phyloP scores from a whole-genome alignment of 2,329 filamentous ascomycete species.

The Alternaria burnsii region DNA sequence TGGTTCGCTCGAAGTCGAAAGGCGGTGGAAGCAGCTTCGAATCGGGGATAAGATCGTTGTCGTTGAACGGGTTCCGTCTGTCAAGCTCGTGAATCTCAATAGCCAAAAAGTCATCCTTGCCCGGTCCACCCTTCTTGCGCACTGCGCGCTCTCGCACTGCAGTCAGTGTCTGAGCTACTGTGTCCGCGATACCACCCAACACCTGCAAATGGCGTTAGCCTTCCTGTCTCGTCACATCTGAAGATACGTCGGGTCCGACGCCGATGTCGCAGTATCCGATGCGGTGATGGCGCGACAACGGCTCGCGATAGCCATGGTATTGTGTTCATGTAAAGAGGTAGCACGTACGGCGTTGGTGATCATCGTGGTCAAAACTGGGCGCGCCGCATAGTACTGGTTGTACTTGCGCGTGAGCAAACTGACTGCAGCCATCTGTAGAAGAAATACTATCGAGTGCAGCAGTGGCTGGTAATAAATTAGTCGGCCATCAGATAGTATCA shows the following conservation, averaged over 20 bases:
- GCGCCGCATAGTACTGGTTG: conserved; percentile 91
- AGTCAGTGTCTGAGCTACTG: conserved; percentile 91
- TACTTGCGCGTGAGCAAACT: conserved; percentile 85
- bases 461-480: conserved; percentile 71
- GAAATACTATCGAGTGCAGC: conserved; percentile 81
- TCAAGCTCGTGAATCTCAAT: conserved; percentile 92
- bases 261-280: background rate
- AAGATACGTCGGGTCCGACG: background rate
- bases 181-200: conserved; percentile 94
- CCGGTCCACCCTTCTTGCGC: conserved; percentile 70
- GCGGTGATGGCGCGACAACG: conserved; percentile 1
- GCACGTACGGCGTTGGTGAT: conserved; percentile 86
- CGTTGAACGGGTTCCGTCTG: conserved; percentile 74
- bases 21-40: conserved; percentile 72
- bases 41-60: conserved; percentile 72
- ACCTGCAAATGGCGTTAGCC: conserved; percentile 51
- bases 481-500: background rate
- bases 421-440: conserved; percentile 88
- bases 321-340: background rate
- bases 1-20: conserved; percentile 95
- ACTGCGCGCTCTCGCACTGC: conserved; percentile 75
- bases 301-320: background rate
- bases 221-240: background rate
- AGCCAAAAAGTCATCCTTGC: conserved; percentile 75
- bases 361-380: conserved; percentile 97